phyloP scores from a whole-genome alignment of 1,284 basidiomycete genomes.

The Ustilago sp. region DNA sequence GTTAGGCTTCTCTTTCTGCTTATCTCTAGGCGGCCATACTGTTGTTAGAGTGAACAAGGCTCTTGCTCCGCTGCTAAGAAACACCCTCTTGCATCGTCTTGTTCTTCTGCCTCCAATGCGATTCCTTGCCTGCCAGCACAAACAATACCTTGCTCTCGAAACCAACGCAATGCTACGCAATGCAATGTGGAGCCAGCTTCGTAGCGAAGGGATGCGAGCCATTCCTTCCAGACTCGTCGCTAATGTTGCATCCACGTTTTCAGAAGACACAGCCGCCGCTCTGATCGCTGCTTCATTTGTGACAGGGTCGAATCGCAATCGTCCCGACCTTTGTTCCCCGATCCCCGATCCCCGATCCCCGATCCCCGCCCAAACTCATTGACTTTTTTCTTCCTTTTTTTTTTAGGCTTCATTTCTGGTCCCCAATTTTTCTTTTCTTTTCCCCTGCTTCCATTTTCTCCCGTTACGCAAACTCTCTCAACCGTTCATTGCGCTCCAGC shows the following conservation, averaged over 20 bases:
- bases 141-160: neutral
- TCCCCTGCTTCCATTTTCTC: neutral
- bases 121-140: neutral
- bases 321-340: neutral
- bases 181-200: neutral
- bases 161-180: neutral
- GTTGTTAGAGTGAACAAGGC: neutral
- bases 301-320: neutral
- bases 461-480: neutral
- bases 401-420: neutral
- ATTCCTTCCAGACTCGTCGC: too few species aligned
- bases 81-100: neutral
- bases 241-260: too few species aligned
- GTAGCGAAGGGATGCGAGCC: too few species aligned
- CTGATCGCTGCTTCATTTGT: neutral
- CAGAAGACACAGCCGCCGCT: neutral
- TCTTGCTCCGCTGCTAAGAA: slow-evolving; percentile 1
- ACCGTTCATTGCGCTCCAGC: neutral
- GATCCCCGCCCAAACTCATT: neutral
- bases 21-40: neutral
- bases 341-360: neutral
- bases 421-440: neutral
- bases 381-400: neutral
- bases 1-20: neutral
- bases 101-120: neutral